These are phyloP conservation scores for Fusarium citri DNA, from an alignment of 2,329 filamentous ascomycete species.

Conservation along the genomic window DNA sequence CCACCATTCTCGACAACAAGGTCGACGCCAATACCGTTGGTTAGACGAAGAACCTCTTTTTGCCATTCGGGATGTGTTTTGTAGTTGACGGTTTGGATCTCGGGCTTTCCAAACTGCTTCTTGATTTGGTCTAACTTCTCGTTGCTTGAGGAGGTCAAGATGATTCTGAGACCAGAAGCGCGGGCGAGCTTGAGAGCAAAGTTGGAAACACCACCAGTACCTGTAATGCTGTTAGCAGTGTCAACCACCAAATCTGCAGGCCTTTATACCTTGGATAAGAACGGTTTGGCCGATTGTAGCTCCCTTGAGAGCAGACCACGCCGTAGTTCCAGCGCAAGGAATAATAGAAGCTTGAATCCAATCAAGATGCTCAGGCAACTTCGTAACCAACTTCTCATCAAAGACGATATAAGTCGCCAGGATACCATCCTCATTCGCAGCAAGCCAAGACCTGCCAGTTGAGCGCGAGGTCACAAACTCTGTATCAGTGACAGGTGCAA, in stretches of 20 bases:
- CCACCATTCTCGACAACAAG: slow-evolving; percentile 61
- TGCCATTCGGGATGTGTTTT: slow-evolving; percentile 59
- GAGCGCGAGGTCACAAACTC: slow-evolving; percentile 55
- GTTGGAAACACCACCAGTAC: slow-evolving; percentile 56
- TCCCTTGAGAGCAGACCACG: slow-evolving; percentile 58
- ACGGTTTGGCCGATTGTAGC: slow-evolving; percentile 54
- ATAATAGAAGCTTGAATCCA: slow-evolving; percentile 53
- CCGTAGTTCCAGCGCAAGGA: slow-evolving; percentile 59
- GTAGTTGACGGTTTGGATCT: slow-evolving; percentile 62
- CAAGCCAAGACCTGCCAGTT: slow-evolving; percentile 54
- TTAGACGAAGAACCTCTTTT: slow-evolving; percentile 56
- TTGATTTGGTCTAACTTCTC: slow-evolving; percentile 59
- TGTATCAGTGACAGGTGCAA: slow-evolving; percentile 54
- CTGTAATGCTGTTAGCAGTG: slow-evolving; percentile 26
- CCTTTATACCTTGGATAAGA: slow-evolving; percentile 55
- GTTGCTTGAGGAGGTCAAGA: slow-evolving; percentile 64
- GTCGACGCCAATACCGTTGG: slow-evolving; percentile 59
- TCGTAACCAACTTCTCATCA: slow-evolving; percentile 52
- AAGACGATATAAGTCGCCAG: slow-evolving; percentile 57
- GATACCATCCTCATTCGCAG: slow-evolving; percentile 58
- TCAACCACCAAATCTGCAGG: accelerated
- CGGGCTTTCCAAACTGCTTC: slow-evolving; percentile 55
- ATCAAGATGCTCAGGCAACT: slow-evolving; percentile 52
- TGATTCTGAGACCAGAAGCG: slow-evolving; percentile 62
- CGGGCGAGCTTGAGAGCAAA: slow-evolving; percentile 58